Conservation (phyloP, 768 basidiomycete species). For the Boletus sp. region DNA sequence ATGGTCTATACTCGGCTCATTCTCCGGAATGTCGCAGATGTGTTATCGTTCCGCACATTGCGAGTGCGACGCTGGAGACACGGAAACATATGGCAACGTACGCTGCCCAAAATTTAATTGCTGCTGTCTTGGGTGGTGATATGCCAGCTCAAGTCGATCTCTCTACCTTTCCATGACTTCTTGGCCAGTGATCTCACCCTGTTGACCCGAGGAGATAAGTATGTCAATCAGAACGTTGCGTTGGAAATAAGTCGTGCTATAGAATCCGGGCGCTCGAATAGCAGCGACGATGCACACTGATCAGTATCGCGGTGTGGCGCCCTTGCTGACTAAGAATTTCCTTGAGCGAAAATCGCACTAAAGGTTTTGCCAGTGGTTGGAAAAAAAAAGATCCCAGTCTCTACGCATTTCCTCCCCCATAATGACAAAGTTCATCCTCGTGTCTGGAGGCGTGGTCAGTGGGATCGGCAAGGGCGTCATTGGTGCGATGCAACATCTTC, state of each 20-base stretch:
- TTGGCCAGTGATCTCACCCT: neutral
- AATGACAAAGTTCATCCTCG: conserved; percentile 96
- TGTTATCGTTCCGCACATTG: conserved; percentile 87
- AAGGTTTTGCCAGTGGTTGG: neutral
- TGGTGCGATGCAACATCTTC: conserved; percentile 53
- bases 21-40: conserved; percentile 45
- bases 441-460: conserved; percentile 96
- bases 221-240: neutral
- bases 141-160: conserved; percentile 57
- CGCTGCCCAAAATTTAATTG: conserved; percentile 61
- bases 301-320: too few relatives aligned
- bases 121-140: conserved; percentile 44
- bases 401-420: conserved; percentile 6
- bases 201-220: neutral
- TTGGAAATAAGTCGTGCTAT: neutral
- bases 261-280: too few relatives aligned
- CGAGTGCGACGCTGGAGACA: conserved; percentile 85
- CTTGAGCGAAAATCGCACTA: neutral
- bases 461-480: conserved; percentile 99
- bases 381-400: neutral
- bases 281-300: too few relatives aligned
- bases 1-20: neutral
- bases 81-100: conserved; percentile 78
- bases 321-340: conserved; percentile 15
- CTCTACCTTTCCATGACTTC: conserved; percentile 10